Conservation (phyloP, 2,329 filamentous ascomycete genomes). For the Neospermospora avenae region DNA sequence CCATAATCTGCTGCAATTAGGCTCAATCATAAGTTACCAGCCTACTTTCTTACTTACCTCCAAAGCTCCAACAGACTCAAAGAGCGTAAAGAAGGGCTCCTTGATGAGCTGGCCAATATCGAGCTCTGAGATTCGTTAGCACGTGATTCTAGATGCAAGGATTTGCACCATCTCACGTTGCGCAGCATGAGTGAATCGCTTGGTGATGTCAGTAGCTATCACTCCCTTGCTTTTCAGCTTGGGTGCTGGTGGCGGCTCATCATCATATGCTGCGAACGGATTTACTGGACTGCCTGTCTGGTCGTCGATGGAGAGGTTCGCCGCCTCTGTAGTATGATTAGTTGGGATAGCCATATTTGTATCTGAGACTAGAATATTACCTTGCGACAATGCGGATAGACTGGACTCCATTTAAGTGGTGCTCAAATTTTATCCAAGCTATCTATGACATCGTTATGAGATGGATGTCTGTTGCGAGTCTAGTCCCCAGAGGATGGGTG, state of each 20-base stretch:
- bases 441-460: background rate
- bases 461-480: background rate
- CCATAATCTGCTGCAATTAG: slow-evolving; percentile 73
- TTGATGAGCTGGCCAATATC: slow-evolving; percentile 81
- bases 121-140: slow-evolving; percentile 53
- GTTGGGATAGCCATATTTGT: background rate
- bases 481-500: background rate
- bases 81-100: slow-evolving; percentile 90
- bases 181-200: slow-evolving; percentile 51
- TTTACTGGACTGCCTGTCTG: slow-evolving; percentile 23
- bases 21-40: background rate
- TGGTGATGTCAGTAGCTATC: slow-evolving; percentile 56
- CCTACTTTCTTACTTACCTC: slow-evolving; percentile 64
- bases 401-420: slow-evolving; percentile 27
- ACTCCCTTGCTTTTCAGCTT: slow-evolving; percentile 44
- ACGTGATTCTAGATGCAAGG: slow-evolving; percentile 20
- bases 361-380: slow-evolving; percentile 15
- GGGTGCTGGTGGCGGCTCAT: slow-evolving; percentile 32
- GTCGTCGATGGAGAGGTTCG: slow-evolving; percentile 31
- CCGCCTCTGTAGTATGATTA: slow-evolving; percentile 26
- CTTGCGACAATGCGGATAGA: slow-evolving; percentile 24
- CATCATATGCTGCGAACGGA: slow-evolving; percentile 26
- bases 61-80: slow-evolving; percentile 86
- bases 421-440: background rate
- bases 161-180: slow-evolving; percentile 43